Evolutionary conservation across 352 stramenopile species (phyloP).

Genomic region (Phytophthora podocarpi): DNA sequence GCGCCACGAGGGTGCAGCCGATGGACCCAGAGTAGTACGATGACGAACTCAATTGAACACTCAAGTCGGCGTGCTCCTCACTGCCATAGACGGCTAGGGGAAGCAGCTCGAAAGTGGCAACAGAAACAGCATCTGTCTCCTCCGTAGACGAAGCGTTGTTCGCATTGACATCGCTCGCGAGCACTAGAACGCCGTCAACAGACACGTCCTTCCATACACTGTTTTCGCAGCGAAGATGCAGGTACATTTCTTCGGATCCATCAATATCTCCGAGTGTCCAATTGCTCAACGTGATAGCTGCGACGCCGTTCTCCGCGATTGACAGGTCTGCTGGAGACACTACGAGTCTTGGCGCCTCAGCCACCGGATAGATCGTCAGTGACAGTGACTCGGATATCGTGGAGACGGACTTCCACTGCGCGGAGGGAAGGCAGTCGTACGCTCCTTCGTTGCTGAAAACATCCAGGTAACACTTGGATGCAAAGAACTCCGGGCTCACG

Average conservation of each 20-base stretch:
- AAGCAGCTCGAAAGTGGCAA: no score
- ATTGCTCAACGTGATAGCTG: slow-evolving; percentile 9
- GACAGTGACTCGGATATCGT: slow-evolving; percentile 1
- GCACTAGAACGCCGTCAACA: slow-evolving; percentile 1
- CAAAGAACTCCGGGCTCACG: slow-evolving; percentile 17
- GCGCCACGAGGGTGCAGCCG: slow-evolving; percentile 21
- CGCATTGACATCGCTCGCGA: no score
- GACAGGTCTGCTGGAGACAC: background rate
- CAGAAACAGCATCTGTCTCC: no score
- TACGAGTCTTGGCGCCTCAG: slow-evolving; percentile 8
- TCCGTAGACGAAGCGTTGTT: slow-evolving; percentile 11
- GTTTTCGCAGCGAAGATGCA: slow-evolving; percentile 9
- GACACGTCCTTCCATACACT: slow-evolving; percentile 6
- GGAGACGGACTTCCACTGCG: slow-evolving; percentile 17
- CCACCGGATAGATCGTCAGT: slow-evolving; percentile 17
- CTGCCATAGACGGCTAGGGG: slow-evolving; percentile 4
- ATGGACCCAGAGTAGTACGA: slow-evolving; percentile 40
- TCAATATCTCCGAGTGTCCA: slow-evolving; percentile 19
- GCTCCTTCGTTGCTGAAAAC: background rate
- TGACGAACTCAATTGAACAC: slow-evolving; percentile 25
- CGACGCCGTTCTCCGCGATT: slow-evolving; percentile 10
- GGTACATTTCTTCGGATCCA: slow-evolving; percentile 26
- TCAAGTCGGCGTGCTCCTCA: slow-evolving; percentile 5
- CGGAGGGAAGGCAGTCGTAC: slow-evolving; percentile 10
- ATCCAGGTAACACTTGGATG: slow-evolving; percentile 21